phyloP scores from a whole-genome alignment of 352 stramenopile genomes.

The Blastocystis sp. region DNA sequence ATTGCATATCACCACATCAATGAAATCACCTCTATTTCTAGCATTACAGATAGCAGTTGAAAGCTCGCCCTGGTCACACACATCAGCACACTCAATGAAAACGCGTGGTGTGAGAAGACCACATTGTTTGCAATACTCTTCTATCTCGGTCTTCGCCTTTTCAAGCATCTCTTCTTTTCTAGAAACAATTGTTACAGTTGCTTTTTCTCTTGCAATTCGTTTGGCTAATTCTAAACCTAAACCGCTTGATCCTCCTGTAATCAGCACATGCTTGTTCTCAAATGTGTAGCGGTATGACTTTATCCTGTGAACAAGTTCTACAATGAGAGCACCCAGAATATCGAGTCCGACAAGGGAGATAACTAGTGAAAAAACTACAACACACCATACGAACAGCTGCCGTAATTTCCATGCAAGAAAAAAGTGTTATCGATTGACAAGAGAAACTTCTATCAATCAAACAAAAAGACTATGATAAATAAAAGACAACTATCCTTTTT shows the following conservation, averaged over 20 bases:
- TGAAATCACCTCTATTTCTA: neutral
- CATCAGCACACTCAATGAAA: constrained; percentile 19
- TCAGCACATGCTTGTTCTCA: constrained; percentile 26
- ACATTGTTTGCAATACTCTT: neutral
- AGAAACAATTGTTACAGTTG: constrained; percentile 25
- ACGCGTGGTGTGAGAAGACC: constrained; percentile 17
- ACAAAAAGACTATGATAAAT: neutral
- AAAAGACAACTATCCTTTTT: constrained; percentile 13
- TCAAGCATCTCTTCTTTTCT: neutral
- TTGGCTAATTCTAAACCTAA: constrained; percentile 41
- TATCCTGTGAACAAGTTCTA: neutral
- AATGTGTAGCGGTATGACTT: constrained; percentile 16
- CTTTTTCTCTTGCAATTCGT: constrained; percentile 17
- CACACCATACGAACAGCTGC: neutral
- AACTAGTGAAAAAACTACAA: neutral
- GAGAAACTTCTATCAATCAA: neutral
- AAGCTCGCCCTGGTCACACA: constrained; percentile 10
- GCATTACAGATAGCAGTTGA: constrained; percentile 11
- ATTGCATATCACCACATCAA: constrained; percentile 60
- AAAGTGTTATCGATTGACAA: neutral
- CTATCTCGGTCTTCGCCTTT: constrained; percentile 14
- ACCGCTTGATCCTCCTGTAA: constrained; percentile 53
- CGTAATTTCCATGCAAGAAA: constrained; percentile 37
- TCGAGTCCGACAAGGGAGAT: constrained; percentile 3
- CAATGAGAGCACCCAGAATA: neutral